Evolutionary conservation across 163 green algal genomes (phyloP).

Genomic region (Chloroidium sp.): DNA sequence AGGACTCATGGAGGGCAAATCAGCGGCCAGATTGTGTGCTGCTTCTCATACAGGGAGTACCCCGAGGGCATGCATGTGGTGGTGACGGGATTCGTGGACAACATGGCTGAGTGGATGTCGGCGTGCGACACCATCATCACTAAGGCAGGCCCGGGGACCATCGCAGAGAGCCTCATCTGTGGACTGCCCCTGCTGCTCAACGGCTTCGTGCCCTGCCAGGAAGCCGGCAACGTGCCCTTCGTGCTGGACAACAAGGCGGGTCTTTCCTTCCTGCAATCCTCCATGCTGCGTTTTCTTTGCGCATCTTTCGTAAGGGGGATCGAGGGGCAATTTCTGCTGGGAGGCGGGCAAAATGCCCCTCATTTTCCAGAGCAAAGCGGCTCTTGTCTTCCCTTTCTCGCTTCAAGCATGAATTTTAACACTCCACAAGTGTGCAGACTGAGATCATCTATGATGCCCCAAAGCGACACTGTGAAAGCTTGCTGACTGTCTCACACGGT

Average conservation of each 20-base stretch:
- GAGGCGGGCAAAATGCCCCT: too few species aligned
- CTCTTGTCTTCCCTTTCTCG: too few species aligned
- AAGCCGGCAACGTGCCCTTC: conserved; percentile 85
- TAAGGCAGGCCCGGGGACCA: conserved; percentile 91
- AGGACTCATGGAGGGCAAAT: too few species aligned
- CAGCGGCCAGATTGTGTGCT: too few species aligned
- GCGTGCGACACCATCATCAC: conserved; percentile 68
- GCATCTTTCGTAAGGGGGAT: background rate
- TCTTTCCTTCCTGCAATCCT: background rate
- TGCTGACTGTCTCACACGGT: too few species aligned
- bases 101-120: conserved; percentile 95
- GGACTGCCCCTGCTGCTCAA: conserved; percentile 95
- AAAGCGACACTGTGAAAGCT: too few species aligned
- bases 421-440: background rate
- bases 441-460: background rate
- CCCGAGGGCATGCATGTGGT: conserved; percentile 41
- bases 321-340: too few species aligned
- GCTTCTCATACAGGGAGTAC: conserved; percentile 9
- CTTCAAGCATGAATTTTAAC: background rate
- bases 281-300: background rate
- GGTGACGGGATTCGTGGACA: conserved; percentile 85
- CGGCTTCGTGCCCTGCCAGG: conserved; percentile 85
- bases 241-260: conserved; percentile 83
- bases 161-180: conserved; percentile 91
- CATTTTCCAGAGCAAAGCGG: too few species aligned